Evolutionary conservation across 495 filamentous ascomycete genomes (phyloP).

Genomic region (Penicillium lividum): DNA sequence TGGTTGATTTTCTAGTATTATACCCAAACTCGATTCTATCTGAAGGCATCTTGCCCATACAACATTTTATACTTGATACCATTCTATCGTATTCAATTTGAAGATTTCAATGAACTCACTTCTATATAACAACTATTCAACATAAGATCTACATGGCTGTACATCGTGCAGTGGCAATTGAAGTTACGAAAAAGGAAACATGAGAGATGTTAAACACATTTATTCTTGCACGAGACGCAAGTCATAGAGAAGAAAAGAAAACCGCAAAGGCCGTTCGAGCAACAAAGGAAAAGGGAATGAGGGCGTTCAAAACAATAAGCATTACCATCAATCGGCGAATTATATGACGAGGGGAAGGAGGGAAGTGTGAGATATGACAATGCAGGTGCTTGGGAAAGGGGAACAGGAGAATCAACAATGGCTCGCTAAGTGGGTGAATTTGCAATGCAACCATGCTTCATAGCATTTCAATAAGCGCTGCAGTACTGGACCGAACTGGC

Average conservation of each 20-base stretch:
- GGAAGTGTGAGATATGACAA: constrained; percentile 4
- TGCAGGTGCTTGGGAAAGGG: constrained; percentile 1
- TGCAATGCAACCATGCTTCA: constrained; percentile 14
- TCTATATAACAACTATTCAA: too few relatives aligned
- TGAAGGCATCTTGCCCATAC: neutral
- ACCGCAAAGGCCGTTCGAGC: constrained; percentile 1
- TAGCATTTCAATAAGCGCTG: constrained; percentile 20
- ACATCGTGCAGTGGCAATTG: constrained; percentile 3
- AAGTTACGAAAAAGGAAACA: constrained; percentile 15
- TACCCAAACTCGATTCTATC: neutral
- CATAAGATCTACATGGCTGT: neutral
- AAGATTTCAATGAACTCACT: neutral
- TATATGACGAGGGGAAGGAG: constrained; percentile 13
- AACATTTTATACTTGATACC: neutral
- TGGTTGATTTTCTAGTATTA: neutral
- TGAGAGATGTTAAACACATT: constrained; percentile 1
- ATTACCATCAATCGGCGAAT: constrained; percentile 15
- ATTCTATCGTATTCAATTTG: neutral
- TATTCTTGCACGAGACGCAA: constrained; percentile 6
- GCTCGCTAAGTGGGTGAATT: constrained; percentile 23
- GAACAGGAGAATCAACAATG: constrained; percentile 1
- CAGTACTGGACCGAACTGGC: constrained; percentile 6
- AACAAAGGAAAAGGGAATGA: constrained; percentile 6
- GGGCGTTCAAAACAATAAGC: constrained; percentile 15
- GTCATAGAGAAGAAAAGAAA: constrained; percentile 2